Percentiles rank a stretch among this genome's conserved stretches.
Evolutionary conservation across 1,284 basidiomycete genomes (phyloP).

Genomic region (Inonotus obliquus): DNA sequence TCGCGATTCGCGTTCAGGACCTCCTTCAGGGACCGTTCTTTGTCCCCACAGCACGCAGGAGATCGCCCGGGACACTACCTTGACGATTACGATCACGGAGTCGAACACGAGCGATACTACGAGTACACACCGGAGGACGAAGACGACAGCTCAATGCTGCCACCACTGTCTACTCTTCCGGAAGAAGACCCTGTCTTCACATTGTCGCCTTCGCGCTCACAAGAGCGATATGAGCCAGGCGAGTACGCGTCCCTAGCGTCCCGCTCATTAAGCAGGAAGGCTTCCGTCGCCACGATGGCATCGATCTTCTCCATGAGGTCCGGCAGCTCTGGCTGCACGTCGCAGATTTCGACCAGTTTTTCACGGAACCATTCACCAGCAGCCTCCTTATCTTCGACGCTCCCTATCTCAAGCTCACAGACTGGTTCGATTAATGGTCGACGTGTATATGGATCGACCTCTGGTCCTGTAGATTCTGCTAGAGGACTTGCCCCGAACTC

Average conservation of each 20-base stretch:
- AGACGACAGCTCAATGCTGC: constrained; percentile 17
- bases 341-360: not conserved
- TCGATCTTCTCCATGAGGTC: constrained; percentile 6
- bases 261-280: constrained; percentile 10
- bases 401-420: not conserved
- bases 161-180: constrained; percentile 14
- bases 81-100: constrained; percentile 5
- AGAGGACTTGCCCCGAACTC: not conserved
- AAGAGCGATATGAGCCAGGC: not conserved
- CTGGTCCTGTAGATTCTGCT: not conserved
- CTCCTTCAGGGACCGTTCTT: not conserved
- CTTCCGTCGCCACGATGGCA: constrained; percentile 7
- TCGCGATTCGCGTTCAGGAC: not conserved
- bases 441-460: constrained; percentile 5
- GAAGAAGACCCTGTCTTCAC: constrained; percentile 16
- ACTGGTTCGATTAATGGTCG: not conserved
- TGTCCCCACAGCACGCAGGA: not conserved
- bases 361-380: not conserved
- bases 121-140: constrained; percentile 1
- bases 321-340: not conserved
- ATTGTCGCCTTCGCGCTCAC: constrained; percentile 7
- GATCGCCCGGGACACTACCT: not conserved
- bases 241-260: not conserved
- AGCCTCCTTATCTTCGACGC: not conserved
- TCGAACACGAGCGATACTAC: not conserved